These are phyloP conservation scores for Acanthamoeba lenticulata DNA, from an alignment of 208 protist genomes.

Conservation along the genomic window DNA sequence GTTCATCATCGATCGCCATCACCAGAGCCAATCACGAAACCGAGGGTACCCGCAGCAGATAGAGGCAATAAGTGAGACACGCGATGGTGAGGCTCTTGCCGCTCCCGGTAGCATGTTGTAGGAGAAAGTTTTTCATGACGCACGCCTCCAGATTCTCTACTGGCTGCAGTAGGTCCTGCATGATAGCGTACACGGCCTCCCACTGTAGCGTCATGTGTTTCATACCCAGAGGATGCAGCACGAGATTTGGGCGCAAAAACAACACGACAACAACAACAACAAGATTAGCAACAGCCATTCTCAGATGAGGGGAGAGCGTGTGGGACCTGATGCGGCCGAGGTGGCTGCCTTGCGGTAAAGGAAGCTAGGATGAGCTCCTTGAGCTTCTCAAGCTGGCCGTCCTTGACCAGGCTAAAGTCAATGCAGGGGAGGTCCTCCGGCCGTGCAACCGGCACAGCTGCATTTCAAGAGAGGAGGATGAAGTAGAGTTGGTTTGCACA, in stretches of 20 bases:
- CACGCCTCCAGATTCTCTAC: constrained; percentile 24
- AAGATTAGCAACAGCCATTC: background rate
- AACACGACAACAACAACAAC: background rate
- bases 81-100: constrained; percentile 68
- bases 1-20: background rate
- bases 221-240: background rate
- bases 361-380: constrained; percentile 18
- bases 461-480: no score
- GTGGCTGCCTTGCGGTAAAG: constrained; percentile 6
- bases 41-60: constrained; percentile 11
- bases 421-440: constrained; percentile 11
- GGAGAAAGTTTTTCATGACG: constrained; percentile 51
- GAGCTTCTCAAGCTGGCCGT: constrained; percentile 48
- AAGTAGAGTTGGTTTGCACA: no score
- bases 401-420: constrained; percentile 55
- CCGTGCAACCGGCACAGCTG: background rate
- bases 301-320: background rate
- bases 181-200: constrained; percentile 44
- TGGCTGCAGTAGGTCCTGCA: constrained; percentile 45
- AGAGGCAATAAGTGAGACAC: constrained; percentile 38
- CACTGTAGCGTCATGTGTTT: background rate
- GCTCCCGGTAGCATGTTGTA: constrained; percentile 57
- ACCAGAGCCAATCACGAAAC: background rate
- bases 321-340: constrained; percentile 8
- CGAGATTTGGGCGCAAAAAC: background rate